Percentiles rank a stretch among this genome's conserved stretches.
These are phyloP conservation scores for Viridothelium virens DNA, from an alignment of 495 filamentous ascomycete species.

Conservation along the genomic window DNA sequence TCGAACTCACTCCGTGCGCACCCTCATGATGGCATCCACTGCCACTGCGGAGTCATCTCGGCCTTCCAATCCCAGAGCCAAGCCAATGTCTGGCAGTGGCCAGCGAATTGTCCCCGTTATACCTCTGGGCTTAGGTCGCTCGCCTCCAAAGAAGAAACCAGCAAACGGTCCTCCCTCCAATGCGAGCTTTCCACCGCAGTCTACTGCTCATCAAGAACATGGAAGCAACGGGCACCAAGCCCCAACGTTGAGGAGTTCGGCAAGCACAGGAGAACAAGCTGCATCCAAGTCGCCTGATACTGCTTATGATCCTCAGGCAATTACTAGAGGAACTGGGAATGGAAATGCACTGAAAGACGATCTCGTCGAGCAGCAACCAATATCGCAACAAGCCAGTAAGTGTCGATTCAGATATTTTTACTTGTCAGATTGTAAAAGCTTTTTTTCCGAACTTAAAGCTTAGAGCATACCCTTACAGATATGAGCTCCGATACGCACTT, in stretches of 20 bases:
- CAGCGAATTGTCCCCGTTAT: constrained; percentile 26
- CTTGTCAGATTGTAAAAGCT: not conserved
- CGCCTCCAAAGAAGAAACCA: constrained; percentile 12
- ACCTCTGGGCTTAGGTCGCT: constrained; percentile 19
- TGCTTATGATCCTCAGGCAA: not conserved
- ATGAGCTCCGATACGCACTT: not conserved
- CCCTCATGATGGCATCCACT: constrained; percentile 19
- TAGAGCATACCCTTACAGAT: not conserved
- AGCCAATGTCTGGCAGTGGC: constrained; percentile 5
- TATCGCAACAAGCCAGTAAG: not conserved
- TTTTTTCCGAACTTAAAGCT: not conserved
- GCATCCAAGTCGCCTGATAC: not conserved
- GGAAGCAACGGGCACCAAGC: not conserved
- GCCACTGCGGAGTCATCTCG: constrained; percentile 19
- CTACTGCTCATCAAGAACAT: not conserved
- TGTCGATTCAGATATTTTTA: not conserved
- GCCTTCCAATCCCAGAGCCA: constrained; percentile 9
- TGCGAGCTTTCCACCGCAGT: not conserved
- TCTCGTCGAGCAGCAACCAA: not conserved
- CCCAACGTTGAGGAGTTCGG: not conserved
- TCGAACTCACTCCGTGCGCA: not conserved
- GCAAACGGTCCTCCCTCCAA: not conserved
- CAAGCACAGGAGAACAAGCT: not conserved
- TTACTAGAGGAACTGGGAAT: not conserved
- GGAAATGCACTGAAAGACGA: not conserved